Evolutionary conservation across 352 stramenopile species (phyloP).

Genomic region (Saprolegnia diclina): DNA sequence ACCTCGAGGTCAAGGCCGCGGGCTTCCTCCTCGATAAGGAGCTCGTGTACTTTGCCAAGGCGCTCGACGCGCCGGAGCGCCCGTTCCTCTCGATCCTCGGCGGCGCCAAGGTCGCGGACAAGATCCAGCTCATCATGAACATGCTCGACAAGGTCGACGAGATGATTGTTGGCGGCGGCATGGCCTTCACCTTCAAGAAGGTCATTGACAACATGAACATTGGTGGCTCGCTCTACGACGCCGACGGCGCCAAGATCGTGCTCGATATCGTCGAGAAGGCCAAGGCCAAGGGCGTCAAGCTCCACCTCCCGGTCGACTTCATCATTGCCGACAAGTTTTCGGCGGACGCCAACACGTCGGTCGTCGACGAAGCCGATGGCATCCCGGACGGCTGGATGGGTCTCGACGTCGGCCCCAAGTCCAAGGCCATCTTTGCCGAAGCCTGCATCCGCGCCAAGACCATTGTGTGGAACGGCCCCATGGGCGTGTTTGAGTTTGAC

Average conservation of each 20-base stretch:
- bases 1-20: constrained; percentile 80
- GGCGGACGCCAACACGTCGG: constrained; percentile 89
- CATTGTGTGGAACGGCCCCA: constrained; percentile 99
- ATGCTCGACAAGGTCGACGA: constrained; percentile 99
- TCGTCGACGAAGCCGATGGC: constrained; percentile 84
- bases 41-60: constrained; percentile 98
- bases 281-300: constrained; percentile 95
- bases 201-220: constrained; percentile 95
- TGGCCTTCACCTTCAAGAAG: constrained; percentile 99
- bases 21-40: constrained; percentile 99
- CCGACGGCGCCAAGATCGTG: constrained; percentile 80
- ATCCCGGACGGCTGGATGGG: constrained; percentile 98
- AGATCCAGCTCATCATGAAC: constrained; percentile 99
- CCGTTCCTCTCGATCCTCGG: constrained; percentile 98
- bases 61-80: constrained; percentile 94
- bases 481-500: constrained; percentile 99
- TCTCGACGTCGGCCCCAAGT: constrained; percentile 97
- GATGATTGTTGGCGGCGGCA: constrained; percentile 98
- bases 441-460: constrained; percentile 88
- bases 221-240: constrained; percentile 91
- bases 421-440: constrained; percentile 69
- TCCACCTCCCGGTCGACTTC: constrained; percentile 97
- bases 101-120: constrained; percentile 99
- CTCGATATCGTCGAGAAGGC: constrained; percentile 95
- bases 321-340: constrained; percentile 98